Base-by-base conservation (phyloP, 805 yeast genomes). In the Candida nanaspora region DNA sequence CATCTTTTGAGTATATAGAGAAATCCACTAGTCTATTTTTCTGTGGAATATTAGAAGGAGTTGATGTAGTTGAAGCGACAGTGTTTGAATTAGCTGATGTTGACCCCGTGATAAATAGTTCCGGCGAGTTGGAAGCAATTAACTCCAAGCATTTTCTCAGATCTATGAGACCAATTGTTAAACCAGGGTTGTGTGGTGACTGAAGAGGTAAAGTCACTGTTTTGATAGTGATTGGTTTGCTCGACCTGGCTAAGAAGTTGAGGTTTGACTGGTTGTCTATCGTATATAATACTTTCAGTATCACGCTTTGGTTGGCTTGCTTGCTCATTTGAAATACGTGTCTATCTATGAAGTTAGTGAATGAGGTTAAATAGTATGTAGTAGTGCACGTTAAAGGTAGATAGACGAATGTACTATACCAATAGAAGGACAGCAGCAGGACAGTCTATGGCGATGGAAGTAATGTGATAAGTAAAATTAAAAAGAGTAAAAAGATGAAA, bases 101-200 rank as follows among this genome's bases (percentile, higher is more conserved):
- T 6, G 33, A 21, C 8, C 28, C 36, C 37, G 50, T 54, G 3
- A 41, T 30, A 37, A 69, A 67, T 39, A 64, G 54, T 43, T 69
- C 75, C 4, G 75, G 75, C 30, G 70, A 65, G 35, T 82, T 74
- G 9, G 62, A 69, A 35, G 60, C 46, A 15, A 69, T 55, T 2
- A 68, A 57, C 52, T 72, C 55, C 52, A 79, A 44, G 51, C 74
- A 58, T 61, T 76, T 44, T 53, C 69, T 62, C 51, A 75, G 52
- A 42, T 69, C 63, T 16, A 62, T 57, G 53, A 68, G 63, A 41
- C 77, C 66, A 4, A 68, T 47, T 1, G 64, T 68, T 33, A 63
- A 62, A 5, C 53, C 77, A 62, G 53, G 57, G 59, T 36, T 62
- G 58, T 50, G 67, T 65, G 48, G 65, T 68, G 32, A 64, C 67